Percentiles rank a stretch among this genome's conserved stretches.
Evolutionary conservation across 1,139 yeast genomes (phyloP).

Genomic region (Zygosaccharomyces sapae): DNA sequence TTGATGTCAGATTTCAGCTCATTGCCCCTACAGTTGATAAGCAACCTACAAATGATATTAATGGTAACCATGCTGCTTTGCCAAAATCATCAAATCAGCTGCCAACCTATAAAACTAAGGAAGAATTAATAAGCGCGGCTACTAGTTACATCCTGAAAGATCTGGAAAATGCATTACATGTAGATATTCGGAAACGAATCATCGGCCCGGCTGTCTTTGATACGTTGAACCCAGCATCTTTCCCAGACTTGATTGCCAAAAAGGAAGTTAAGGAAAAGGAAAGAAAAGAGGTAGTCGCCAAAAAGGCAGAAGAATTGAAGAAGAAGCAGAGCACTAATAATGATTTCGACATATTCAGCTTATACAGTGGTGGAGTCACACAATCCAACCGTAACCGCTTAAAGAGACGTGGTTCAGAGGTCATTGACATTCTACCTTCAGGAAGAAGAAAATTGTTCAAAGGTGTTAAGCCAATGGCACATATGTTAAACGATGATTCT

Average conservation of each 20-base stretch:
- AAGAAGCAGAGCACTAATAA: conserved; percentile 17
- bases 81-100: conserved; percentile 3
- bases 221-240: conserved; percentile 55
- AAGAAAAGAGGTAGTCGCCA: conserved; percentile 30
- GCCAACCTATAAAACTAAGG: conserved; percentile 21
- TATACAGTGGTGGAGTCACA: conserved; percentile 27
- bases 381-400: conserved; percentile 20
- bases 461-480: conserved; percentile 55
- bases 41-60: neutral
- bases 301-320: conserved; percentile 20
- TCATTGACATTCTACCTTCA: conserved; percentile 10
- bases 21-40: conserved; percentile 17
- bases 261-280: conserved; percentile 37
- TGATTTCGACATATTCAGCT: conserved; percentile 33
- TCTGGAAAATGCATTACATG: conserved; percentile 56
- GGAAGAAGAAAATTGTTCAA: conserved; percentile 16
- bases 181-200: conserved; percentile 71
- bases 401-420: conserved; percentile 18
- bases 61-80: conserved; percentile 10
- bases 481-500: conserved; percentile 56
- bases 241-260: conserved; percentile 51
- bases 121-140: conserved; percentile 51
- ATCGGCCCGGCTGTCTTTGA: conserved; percentile 70
- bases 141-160: conserved; percentile 57
- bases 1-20: conserved; percentile 26